Evolutionary conservation across 208 protist genomes (phyloP).

Genomic region (Endotrypanum monterogeii): DNA sequence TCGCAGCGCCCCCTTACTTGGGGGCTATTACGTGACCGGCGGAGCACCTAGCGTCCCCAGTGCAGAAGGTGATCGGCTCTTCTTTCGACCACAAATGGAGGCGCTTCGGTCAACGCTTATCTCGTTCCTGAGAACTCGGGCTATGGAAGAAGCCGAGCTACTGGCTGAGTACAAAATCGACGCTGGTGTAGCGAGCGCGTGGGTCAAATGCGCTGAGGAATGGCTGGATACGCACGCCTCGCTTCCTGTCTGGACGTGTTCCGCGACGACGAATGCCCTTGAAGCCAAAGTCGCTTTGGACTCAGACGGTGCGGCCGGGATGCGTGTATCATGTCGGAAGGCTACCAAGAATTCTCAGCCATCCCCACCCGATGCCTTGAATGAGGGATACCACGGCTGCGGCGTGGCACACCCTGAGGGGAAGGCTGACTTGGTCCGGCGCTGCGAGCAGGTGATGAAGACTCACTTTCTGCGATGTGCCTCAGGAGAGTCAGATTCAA

Average conservation of each 20-base stretch:
- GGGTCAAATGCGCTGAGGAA: conserved; percentile 30
- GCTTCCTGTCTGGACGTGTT: conserved; percentile 53
- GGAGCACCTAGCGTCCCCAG: neutral
- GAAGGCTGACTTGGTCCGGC: conserved; percentile 47
- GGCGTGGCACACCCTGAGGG: conserved; percentile 60
- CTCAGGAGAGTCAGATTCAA: conserved; percentile 9
- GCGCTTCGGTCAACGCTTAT: conserved; percentile 41
- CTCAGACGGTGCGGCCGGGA: neutral
- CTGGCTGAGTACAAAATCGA: conserved; percentile 27
- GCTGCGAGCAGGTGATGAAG: conserved; percentile 53
- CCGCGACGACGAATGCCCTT: conserved; percentile 10
- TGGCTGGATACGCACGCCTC: conserved; percentile 35
- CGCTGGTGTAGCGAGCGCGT: conserved; percentile 28
- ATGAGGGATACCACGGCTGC: conserved; percentile 23
- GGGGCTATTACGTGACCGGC: conserved; percentile 47
- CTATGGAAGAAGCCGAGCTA: conserved; percentile 25
- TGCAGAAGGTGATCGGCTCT: conserved; percentile 13
- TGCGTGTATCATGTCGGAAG: neutral
- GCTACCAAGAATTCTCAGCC: neutral
- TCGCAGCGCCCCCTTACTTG: conserved; percentile 53
- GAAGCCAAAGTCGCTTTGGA: conserved; percentile 19
- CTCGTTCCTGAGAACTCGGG: conserved; percentile 51
- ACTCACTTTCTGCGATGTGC: conserved; percentile 46
- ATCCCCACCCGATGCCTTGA: neutral
- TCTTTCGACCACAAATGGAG: conserved; percentile 45